Evolutionary conservation across 139 green algal genomes (phyloP), one percentile per base, ranked within the genome.

Genomic region (Micractinium conductrix): DNA sequence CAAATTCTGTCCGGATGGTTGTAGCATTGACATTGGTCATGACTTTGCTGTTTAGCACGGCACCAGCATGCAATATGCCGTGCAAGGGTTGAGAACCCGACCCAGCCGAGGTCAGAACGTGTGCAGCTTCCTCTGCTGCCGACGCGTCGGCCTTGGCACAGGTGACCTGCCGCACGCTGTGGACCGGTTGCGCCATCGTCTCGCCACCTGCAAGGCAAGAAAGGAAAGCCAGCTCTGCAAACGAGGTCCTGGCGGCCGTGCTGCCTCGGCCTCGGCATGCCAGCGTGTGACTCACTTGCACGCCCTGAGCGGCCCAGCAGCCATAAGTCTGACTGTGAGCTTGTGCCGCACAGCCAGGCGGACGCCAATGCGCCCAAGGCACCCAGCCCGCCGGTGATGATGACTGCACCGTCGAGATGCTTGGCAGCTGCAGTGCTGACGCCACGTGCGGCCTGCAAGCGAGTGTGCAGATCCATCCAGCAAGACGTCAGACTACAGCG

Each of bases 341-440:
- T 72, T 21, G 89, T 53, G 12, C 55, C 22, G 0, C 69, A 58
- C 45, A 96, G 84, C 94, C 94, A 97, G 22, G 38, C 7, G 0
- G 93, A 89, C 14, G 93, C 79, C 10, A 97, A 68, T n/a, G 84
- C 74, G 9, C 89, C 89, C 28, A 92, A 55, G 1, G 89, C 71
- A n/a, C 89, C 89, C 45, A 87, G 40, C 58, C 89, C 89, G 21
- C 89, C 89, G 48, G 88, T 90, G 22, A 92, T 42, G 35, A 91
- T 26, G 1, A 79, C 38, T n/a, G 72, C 33, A 12, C 81, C 81
- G 7, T 4, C 12, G 17, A 86, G 45, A 44, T 86, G 69, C 7
- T 45, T n/a, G 12, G 58, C 67, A 30, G 8, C 2, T 19, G 19
- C 44, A 22, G 53, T 62, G 8, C 19, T 62, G 53, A 22, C 10